Evolutionary conservation across 371 early-diverging fungal genomes (phyloP).

Genomic region (Rhizomucor pusillus): DNA sequence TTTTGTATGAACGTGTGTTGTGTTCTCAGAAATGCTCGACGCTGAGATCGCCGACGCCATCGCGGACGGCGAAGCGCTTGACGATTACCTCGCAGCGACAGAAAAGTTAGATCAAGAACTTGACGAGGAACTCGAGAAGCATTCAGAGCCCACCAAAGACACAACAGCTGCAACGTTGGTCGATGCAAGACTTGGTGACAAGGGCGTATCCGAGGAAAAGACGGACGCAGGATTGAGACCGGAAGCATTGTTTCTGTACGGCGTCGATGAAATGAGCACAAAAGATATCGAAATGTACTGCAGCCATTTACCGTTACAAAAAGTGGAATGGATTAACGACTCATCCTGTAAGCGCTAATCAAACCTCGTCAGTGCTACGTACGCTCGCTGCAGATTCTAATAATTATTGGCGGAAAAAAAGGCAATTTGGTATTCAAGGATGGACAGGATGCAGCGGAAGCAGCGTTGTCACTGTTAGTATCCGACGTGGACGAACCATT

Average conservation of each 20-base stretch:
- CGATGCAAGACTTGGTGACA: neutral
- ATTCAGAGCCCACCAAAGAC: neutral
- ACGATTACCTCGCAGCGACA: neutral
- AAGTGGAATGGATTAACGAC: constrained; percentile 62
- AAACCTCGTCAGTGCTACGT: neutral
- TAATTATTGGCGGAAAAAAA: constrained; percentile 8
- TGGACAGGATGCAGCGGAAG: constrained; percentile 29
- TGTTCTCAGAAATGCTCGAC: constrained; percentile 2
- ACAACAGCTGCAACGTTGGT: neutral
- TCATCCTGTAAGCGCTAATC: constrained; percentile 42
- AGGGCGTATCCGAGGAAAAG: too few relatives aligned
- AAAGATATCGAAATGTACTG: constrained; percentile 49
- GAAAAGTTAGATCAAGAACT: neutral
- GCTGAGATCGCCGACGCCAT: neutral
- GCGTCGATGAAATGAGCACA: constrained; percentile 57
- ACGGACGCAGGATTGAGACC: constrained; percentile 12
- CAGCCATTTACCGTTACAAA: constrained; percentile 32
- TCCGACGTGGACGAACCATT: constrained; percentile 9
- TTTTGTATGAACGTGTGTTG: neutral
- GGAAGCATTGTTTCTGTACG: constrained; percentile 44
- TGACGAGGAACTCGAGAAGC: neutral
- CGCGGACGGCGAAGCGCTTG: neutral
- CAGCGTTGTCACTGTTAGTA: constrained; percentile 28
- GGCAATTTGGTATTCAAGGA: constrained; percentile 35
- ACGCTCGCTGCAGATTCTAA: constrained; percentile 2